Conservation (phyloP, 2,329 filamentous ascomycete species). For the Calonectria naviculata region DNA sequence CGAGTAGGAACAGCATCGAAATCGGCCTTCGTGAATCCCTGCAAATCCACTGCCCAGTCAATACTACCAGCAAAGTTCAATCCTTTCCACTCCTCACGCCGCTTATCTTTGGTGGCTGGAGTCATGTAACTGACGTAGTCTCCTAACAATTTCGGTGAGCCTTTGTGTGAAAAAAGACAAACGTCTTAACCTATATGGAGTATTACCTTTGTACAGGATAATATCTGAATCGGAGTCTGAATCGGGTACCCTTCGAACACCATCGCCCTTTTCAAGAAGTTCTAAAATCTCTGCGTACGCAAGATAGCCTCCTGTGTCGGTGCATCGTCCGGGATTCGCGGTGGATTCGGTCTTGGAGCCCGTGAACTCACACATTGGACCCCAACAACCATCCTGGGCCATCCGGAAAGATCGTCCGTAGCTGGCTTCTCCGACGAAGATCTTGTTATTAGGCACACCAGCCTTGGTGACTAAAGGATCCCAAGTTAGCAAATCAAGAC, state of each 20-base stretch:
- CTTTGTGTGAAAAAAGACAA: too few species aligned
- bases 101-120: background rate
- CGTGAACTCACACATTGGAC: slow-evolving; percentile 12
- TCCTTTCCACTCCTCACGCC: background rate
- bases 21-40: background rate
- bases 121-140: background rate
- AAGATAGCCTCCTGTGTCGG: slow-evolving; percentile 13
- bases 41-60: slow-evolving; percentile 21
- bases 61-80: slow-evolving; percentile 15
- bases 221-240: background rate
- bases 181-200: too few species aligned
- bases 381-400: slow-evolving; percentile 30
- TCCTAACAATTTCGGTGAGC: too few species aligned
- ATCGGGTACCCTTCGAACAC: background rate
- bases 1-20: background rate
- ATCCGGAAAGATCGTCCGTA: slow-evolving; percentile 45
- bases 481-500: background rate
- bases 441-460: slow-evolving; percentile 18
- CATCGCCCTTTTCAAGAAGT: background rate
- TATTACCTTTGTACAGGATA: background rate
- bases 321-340: slow-evolving; percentile 11
- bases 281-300: slow-evolving; percentile 14
- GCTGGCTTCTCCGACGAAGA: slow-evolving; percentile 24
- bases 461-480: slow-evolving; percentile 29
- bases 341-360: background rate